Evolutionary conservation across 176 grass and related monocot genomes (phyloP).

Genomic region (Elymus sibiricus): DNA sequence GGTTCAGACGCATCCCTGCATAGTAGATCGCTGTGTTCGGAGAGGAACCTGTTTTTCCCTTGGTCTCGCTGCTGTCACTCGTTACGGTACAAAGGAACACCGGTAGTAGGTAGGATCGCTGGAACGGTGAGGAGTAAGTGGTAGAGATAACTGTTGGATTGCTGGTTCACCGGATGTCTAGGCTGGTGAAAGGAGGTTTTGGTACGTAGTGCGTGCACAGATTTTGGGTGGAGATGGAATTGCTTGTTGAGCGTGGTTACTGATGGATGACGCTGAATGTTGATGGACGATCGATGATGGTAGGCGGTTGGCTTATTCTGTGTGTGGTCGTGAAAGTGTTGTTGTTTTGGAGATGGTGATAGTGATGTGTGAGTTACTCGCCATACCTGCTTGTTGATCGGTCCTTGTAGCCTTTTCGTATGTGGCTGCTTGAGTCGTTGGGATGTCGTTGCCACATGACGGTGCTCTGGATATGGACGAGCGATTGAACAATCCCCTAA

Average conservation of each 20-base stretch:
- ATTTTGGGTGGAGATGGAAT: not conserved
- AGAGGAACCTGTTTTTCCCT: not conserved
- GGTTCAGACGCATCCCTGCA: not conserved
- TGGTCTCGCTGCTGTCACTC: not conserved
- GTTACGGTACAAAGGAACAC: not conserved
- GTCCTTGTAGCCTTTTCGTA: not conserved
- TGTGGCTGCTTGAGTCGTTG: not conserved
- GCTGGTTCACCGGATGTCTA: not conserved
- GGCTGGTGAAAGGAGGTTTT: not conserved
- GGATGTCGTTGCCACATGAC: not conserved
- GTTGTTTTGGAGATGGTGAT: not conserved
- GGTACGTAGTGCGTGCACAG: not conserved
- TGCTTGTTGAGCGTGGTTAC: not conserved
- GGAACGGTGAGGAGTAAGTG: not conserved
- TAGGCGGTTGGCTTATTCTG: not conserved
- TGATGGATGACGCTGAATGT: not conserved
- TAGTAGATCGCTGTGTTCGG: not conserved
- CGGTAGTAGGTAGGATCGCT: not conserved
- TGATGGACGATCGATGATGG: not conserved
- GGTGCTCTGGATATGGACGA: not conserved
- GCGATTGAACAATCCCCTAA: no score
- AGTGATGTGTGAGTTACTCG: not conserved
- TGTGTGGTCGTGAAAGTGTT: not conserved
- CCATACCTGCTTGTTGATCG: not conserved
- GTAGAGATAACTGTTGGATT: not conserved